Base-by-base conservation (phyloP, 805 yeast genomes). In the Hanseniaspora vineae region DNA sequence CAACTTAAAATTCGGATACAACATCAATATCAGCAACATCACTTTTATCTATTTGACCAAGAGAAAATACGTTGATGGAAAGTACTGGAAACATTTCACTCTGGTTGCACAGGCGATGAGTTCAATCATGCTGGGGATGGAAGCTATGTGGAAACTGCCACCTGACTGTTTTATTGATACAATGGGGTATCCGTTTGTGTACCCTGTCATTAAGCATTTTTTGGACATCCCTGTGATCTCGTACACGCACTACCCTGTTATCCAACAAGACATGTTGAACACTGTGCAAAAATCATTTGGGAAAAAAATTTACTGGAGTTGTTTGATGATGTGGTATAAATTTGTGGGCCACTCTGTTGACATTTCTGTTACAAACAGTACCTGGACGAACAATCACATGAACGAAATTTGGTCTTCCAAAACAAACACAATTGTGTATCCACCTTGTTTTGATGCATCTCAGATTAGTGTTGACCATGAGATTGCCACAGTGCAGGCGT, bases 131-230 rank as follows among this genome's bases (percentile, higher is more conserved):
- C 67, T 92, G 35, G 76, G 84, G 1, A 63, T 77, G 46, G 89
- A 84, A 58, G 95, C 95, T 0, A 63, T 88, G 50, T 64, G 67
- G 49, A 73, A 72, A 54, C 71, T 85, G 39, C 66, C 78, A 8
- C 97, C 97, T 0, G 97, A 92, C 61, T 71, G 87, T n/a, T 87
- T 88, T 77, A 72, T 92, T 35, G 98, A 92, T 59, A 89, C 98
- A 1, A 81, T 87, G 75, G 98, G 98, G 0, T 78, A 84, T 47
- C 97, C 98, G 3, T 92, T 90, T 49, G 68, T 82, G 20, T 90
- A 88, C 62, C 84, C 86, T 1, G 58, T 82, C 19, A 78, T 84
- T 0, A 62, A 72, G 19, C 59, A 68, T 53, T 64, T 77, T 44
- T 69, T 84, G 35, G 72, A 73, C 51, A 67, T 87, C 31, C 98